Evolutionary conservation across 2,329 filamentous ascomycete genomes (phyloP), one percentile per base, ranked within the genome.

Genomic region (Pestalotiopsis fici): DNA sequence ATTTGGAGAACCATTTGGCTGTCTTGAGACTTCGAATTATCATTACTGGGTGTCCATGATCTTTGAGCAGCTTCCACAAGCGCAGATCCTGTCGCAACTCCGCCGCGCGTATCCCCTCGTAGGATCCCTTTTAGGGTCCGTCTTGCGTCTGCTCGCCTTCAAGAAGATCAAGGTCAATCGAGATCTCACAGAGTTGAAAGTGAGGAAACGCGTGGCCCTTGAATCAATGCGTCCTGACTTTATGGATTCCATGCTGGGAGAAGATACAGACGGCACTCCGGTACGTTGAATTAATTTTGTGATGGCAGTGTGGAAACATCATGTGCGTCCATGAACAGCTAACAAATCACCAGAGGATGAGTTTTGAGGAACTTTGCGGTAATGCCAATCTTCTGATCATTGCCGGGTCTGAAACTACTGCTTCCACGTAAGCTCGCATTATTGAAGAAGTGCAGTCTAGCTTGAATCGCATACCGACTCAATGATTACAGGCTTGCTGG

Each of bases 11-110:
- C 43, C 68, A 6, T 73, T 73, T 37, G 67, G 64, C 9, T 70
- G 70, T 37, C 66, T 73, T 6, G 68, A 68, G 23, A 69, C 65
- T 25, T 15, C 59, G 18, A 15, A 39, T 5, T 67, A 68, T 28
- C 67, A 72, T 37, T 64, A 66, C 15, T 73, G 72, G 72, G 66
- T 73, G 9, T 47, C 63, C 23, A 54, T 66, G 7, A 68, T 71
- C 25, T 69, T 71, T 57, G 18, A 37, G 54, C 65, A 12, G 6
- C 69, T 2, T 23, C 47, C 31, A 35, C 6, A 35, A 35, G 54
- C 23, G 13, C 21, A 5, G 21, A 25, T 18, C 6, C 21, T 18
- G 18, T 25, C 18, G 25, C 5, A 25, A 59, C 23, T 18, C 23
- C 21, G 15, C n/a, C 25, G 25, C 15, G 15, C 27, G 15, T 15